phyloP scores from a whole-genome alignment of 805 yeast species.

The Kodamaea sagamina region DNA sequence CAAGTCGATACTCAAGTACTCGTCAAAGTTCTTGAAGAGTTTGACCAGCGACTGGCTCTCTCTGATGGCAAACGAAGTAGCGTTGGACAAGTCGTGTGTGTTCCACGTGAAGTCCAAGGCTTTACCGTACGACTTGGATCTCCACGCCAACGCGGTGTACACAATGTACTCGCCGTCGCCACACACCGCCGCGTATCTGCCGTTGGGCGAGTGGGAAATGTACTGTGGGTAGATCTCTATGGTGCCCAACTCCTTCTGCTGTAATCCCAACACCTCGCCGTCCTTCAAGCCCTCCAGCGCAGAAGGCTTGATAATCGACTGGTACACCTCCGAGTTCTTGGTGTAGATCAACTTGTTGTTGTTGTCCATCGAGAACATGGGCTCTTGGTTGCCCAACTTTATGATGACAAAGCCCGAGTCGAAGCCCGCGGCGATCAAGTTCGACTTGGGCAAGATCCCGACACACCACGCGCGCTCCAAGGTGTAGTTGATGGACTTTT shows the following conservation, averaged over 20 bases:
- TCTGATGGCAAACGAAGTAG: slow-evolving; percentile 72
- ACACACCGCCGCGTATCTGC: slow-evolving; percentile 92
- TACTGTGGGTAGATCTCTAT: slow-evolving; percentile 91
- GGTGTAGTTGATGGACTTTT: slow-evolving; percentile 86
- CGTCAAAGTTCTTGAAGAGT: slow-evolving; percentile 83
- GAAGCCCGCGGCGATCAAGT: slow-evolving; percentile 86
- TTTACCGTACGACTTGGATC: slow-evolving; percentile 89
- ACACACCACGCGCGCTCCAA: slow-evolving; percentile 98
- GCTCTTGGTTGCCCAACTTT: slow-evolving; percentile 91
- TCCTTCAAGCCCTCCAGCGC: slow-evolving; percentile 69
- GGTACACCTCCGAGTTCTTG: slow-evolving; percentile 85
- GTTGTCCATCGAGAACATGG: slow-evolving; percentile 89
- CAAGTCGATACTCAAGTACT: slow-evolving; percentile 64
- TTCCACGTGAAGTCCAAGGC: slow-evolving; percentile 96
- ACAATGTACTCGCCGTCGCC: slow-evolving; percentile 98
- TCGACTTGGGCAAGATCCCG: slow-evolving; percentile 67
- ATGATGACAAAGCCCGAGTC: slow-evolving; percentile 92
- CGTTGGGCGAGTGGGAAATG: slow-evolving; percentile 91
- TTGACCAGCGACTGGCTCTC: slow-evolving; percentile 66
- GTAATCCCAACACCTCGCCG: slow-evolving; percentile 76
- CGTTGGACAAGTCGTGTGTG: slow-evolving; percentile 69
- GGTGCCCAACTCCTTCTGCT: slow-evolving; percentile 89
- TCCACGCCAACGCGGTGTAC: slow-evolving; percentile 97
- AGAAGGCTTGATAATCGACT: slow-evolving; percentile 69
- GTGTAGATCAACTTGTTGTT: slow-evolving; percentile 91